These are phyloP conservation scores for Cladorrhinum sp. DNA, from an alignment of 2,329 filamentous ascomycete species.

Conservation along the genomic window DNA sequence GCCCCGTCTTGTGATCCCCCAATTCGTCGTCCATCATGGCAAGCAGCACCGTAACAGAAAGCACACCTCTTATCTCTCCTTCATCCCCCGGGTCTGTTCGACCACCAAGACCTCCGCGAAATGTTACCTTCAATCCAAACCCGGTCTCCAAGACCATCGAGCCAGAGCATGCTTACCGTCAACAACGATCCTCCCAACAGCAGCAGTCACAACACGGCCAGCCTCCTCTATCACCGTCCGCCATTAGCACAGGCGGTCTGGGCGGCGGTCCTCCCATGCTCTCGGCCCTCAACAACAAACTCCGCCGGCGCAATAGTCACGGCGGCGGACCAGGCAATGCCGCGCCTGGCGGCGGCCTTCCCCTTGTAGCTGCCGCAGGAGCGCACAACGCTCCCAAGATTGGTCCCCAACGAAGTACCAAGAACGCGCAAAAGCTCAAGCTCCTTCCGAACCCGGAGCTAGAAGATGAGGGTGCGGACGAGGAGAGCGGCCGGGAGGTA, in stretches of 20 bases:
- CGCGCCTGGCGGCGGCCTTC: constrained; percentile 34
- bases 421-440: constrained; percentile 95
- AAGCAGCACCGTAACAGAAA: constrained; percentile 14
- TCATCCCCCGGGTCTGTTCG: constrained; percentile 21
- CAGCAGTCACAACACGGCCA: constrained; percentile 36
- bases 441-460: constrained; percentile 88
- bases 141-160: constrained; percentile 61
- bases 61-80: constrained; percentile 22
- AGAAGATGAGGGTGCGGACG: constrained; percentile 71
- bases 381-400: constrained; percentile 62
- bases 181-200: constrained; percentile 27
- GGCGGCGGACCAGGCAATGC: constrained; percentile 53
- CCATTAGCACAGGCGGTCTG: constrained; percentile 42
- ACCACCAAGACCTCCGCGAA: constrained; percentile 50
- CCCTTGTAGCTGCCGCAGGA: constrained; percentile 30
- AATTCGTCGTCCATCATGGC: constrained; percentile 15
- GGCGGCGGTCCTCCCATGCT: constrained; percentile 58
- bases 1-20: neutral
- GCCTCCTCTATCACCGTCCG: constrained; percentile 33
- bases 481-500: constrained; percentile 90
- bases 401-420: constrained; percentile 89
- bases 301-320: constrained; percentile 82
- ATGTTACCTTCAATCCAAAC: constrained; percentile 74
- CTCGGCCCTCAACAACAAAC: constrained; percentile 79
- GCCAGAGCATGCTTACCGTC: constrained; percentile 39